Evolutionary conservation across 1,139 yeast species (phyloP).

Genomic region (Petasospora rhodanensis): DNA sequence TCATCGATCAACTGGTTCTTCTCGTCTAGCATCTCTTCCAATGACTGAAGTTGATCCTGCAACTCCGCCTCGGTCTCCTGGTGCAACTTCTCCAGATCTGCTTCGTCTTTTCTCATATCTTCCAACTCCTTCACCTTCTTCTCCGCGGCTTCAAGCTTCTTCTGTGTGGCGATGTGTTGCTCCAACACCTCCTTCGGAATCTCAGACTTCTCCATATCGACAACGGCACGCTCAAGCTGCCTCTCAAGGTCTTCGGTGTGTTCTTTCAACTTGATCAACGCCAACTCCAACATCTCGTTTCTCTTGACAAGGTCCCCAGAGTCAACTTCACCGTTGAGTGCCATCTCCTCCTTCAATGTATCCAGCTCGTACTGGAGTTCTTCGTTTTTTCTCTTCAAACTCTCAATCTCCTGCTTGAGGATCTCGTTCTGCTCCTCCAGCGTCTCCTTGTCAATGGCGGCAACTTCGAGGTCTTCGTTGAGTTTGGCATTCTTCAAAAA

Average conservation of each 20-base stretch:
- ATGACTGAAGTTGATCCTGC: conserved; percentile 37
- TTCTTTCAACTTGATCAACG: conserved; percentile 33
- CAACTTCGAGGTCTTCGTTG: conserved; percentile 47
- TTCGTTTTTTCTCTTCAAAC: conserved; percentile 32
- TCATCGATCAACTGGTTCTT: conserved; percentile 18
- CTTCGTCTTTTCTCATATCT: conserved; percentile 55
- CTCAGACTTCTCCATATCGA: conserved; percentile 25
- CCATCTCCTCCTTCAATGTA: conserved; percentile 22
- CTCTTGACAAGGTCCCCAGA: conserved; percentile 23
- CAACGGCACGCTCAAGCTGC: conserved; percentile 26
- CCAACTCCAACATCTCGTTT: conserved; percentile 36
- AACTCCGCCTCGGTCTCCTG: conserved; percentile 52
- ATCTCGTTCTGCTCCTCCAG: conserved; percentile 39
- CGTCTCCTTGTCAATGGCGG: conserved; percentile 51
- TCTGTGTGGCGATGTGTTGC: conserved; percentile 25
- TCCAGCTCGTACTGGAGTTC: conserved; percentile 31
- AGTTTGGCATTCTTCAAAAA: conserved; percentile 29
- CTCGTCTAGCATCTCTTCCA: conserved; percentile 30
- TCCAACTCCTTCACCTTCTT: conserved; percentile 43
- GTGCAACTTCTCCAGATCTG: conserved; percentile 59
- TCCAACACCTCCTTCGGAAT: conserved; percentile 12
- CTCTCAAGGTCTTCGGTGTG: conserved; percentile 27
- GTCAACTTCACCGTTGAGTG: conserved; percentile 9
- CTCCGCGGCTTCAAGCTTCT: conserved; percentile 37
- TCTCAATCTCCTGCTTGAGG: conserved; percentile 37